A percentile compares a stretch with the other conserved stretches of the same genome.
phyloP scores from a whole-genome alignment of 1,284 basidiomycete genomes.

The Apiotrichum gracile region DNA sequence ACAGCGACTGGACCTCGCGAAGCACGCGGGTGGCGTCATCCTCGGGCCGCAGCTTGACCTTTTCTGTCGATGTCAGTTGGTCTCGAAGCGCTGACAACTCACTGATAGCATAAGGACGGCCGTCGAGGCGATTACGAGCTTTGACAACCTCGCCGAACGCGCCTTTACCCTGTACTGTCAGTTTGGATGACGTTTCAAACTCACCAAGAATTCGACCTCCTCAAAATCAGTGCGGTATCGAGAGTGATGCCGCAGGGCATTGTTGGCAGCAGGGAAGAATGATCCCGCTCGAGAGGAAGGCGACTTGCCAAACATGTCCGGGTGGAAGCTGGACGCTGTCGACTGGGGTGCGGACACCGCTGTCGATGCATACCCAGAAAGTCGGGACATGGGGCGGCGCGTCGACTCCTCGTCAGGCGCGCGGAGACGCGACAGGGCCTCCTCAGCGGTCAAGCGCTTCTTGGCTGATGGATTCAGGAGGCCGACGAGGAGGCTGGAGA shows the following conservation, averaged over 20 bases:
- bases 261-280: conserved; percentile 22
- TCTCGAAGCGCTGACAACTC: conserved; percentile 21
- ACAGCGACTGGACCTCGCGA: conserved; percentile 84
- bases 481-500: conserved; percentile 31
- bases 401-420: conserved; percentile 25
- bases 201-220: conserved; percentile 46
- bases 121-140: conserved; percentile 69
- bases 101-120: conserved; percentile 45
- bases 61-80: conserved; percentile 58
- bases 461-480: conserved; percentile 36
- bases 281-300: conserved; percentile 21
- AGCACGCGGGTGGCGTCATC: conserved; percentile 83
- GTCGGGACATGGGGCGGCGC: conserved; percentile 6
- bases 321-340: conserved; percentile 5
- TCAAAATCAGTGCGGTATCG: conserved; percentile 47
- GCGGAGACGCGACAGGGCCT: conserved; percentile 31
- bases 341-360: conserved; percentile 1
- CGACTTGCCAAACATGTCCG: conserved; percentile 25
- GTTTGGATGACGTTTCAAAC: conserved; percentile 7
- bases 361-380: not conserved
- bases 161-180: conserved; percentile 66
- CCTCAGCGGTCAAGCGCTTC: conserved; percentile 41
- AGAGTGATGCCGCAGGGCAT: conserved; percentile 24
- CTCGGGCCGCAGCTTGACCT: conserved; percentile 71
- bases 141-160: conserved; percentile 93